Conservation (phyloP, 352 stramenopile species). For the Blastocystis sp. region DNA sequence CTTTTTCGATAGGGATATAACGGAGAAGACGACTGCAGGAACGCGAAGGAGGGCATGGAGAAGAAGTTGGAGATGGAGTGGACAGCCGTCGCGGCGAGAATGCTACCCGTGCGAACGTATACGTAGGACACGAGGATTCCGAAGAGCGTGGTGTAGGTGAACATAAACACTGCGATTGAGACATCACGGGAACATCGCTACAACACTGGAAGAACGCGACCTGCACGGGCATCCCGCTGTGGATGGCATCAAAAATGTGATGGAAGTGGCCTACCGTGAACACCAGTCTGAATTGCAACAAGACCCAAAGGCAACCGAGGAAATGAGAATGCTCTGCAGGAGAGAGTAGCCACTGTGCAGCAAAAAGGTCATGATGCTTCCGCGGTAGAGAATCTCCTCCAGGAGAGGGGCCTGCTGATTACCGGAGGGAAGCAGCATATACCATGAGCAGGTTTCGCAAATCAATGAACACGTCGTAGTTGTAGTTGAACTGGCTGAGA, state of each 20-base stretch:
- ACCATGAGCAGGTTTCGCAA: constrained; percentile 54
- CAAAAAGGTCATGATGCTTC: constrained; percentile 28
- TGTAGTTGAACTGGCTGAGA: not conserved
- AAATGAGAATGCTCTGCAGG: not conserved
- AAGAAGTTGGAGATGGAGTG: constrained; percentile 56
- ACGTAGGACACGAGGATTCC: constrained; percentile 39
- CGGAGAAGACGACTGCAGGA: not conserved
- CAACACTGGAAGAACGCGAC: not conserved
- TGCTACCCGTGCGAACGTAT: constrained; percentile 39
- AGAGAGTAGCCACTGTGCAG: constrained; percentile 17
- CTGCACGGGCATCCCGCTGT: not conserved
- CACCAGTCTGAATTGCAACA: not conserved
- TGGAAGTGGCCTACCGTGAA: constrained; percentile 25
- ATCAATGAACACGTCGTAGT: not conserved
- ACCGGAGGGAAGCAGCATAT: not conserved
- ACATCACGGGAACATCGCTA: not conserved
- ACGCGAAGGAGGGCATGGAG: not conserved
- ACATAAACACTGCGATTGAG: constrained; percentile 37
- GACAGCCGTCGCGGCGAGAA: not conserved
- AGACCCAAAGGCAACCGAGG: constrained; percentile 25
- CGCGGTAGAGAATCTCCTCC: constrained; percentile 36
- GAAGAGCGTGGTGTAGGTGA: constrained; percentile 41
- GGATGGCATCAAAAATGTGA: not conserved
- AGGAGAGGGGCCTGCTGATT: constrained; percentile 12
- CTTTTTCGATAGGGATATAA: constrained; percentile 3